Conservation (phyloP, 2,329 filamentous ascomycete genomes). For the Arthroderma sp. region DNA sequence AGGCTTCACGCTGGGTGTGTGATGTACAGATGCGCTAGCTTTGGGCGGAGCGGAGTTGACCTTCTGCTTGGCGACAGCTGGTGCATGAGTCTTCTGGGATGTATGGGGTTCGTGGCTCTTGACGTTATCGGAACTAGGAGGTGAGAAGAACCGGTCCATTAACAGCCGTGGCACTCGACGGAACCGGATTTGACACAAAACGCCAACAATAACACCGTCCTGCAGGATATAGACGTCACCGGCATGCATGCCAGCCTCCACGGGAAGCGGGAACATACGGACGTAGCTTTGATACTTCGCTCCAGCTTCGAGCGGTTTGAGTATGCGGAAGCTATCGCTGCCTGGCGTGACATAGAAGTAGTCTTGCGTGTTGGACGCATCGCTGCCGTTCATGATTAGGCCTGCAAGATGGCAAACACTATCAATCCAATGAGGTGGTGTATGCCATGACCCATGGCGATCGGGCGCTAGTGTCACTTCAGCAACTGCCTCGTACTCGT, state of each 20-base stretch:
- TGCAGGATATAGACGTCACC: slow-evolving; percentile 21
- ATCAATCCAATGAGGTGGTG: slow-evolving; percentile 26
- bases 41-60: too few relatives aligned
- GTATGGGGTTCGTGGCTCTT: too few relatives aligned
- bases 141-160: slow-evolving; percentile 1
- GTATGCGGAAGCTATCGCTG: slow-evolving; percentile 22
- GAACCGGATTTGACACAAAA: slow-evolving; percentile 16
- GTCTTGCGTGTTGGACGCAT: slow-evolving; percentile 19
- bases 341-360: slow-evolving; percentile 28
- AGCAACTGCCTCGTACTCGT: slow-evolving; percentile 29
- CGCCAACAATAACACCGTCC: slow-evolving; percentile 21
- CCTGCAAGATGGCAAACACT: slow-evolving; percentile 26
- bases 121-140: slow-evolving; percentile 13
- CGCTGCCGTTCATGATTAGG: slow-evolving; percentile 29
- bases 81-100: too few relatives aligned
- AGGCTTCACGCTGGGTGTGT: too few relatives aligned
- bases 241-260: slow-evolving; percentile 13
- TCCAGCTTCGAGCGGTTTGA: background rate
- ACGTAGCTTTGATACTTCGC: background rate
- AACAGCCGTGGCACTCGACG: background rate
- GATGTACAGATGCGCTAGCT: too few relatives aligned
- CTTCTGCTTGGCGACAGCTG: too few relatives aligned
- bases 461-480: slow-evolving; percentile 19
- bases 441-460: slow-evolving; percentile 15
- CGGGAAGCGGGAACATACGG: slow-evolving; percentile 13